phyloP scores from a whole-genome alignment of 306 rosid genomes.

The Cicer pinnatifidum region DNA sequence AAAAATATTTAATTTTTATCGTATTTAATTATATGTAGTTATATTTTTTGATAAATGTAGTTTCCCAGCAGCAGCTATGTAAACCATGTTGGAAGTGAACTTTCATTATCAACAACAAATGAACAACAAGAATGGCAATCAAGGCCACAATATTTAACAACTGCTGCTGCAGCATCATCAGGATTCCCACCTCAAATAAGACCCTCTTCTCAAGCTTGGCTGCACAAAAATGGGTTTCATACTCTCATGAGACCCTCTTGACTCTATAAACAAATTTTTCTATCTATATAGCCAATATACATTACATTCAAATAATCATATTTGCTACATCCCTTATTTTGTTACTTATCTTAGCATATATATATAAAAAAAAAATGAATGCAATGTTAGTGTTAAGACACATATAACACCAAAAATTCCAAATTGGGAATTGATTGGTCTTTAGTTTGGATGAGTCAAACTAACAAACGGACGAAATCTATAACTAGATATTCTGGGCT shows the following conservation, averaged over 20 bases:
- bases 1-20: no score
- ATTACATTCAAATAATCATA: constrained; percentile 35
- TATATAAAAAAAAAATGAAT: background rate
- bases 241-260: constrained; percentile 64
- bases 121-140: constrained; percentile 64
- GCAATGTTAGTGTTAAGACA: background rate
- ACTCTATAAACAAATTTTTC: background rate
- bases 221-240: constrained; percentile 76
- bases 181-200: constrained; percentile 94
- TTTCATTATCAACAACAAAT: constrained; percentile 60
- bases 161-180: constrained; percentile 99
- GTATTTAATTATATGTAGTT: background rate
- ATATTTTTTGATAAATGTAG: constrained; percentile 46
- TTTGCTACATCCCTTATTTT: background rate
- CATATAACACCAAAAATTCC: background rate
- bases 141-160: constrained; percentile 57
- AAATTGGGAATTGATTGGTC: constrained; percentile 48
- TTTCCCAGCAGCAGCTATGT: constrained; percentile 72
- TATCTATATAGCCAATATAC: background rate
- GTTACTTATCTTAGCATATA: background rate
- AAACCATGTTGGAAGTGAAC: constrained; percentile 68
- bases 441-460: constrained; percentile 56
- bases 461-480: constrained; percentile 61
- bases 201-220: constrained; percentile 60
- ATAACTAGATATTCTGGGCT: constrained; percentile 57